These are phyloP conservation scores for Paulownia fortunei DNA, from an alignment of 257 asterid genomes.

Conservation along the genomic window DNA sequence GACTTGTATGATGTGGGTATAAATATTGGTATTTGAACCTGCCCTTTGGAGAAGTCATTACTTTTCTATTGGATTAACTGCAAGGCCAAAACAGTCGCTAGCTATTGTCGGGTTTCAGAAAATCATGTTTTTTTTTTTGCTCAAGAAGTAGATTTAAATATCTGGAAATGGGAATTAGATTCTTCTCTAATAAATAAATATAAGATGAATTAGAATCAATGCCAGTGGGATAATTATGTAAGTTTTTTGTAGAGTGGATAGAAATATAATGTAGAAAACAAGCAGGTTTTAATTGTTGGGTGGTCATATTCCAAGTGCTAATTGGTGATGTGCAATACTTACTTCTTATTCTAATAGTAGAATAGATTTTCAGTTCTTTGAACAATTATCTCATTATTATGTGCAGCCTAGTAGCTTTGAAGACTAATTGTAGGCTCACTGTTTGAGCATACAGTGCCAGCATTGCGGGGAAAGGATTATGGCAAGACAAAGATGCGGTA, in stretches of 20 bases:
- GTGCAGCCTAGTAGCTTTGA: conserved; percentile 67
- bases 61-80: neutral
- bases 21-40: neutral
- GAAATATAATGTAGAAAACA: no score
- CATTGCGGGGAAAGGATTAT: conserved; percentile 95
- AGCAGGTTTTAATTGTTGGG: neutral
- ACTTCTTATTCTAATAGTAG: conserved; percentile 16
- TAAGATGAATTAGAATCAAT: conserved; percentile 6
- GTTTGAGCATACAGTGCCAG: conserved; percentile 92
- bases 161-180: neutral
- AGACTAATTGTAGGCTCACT: conserved; percentile 74
- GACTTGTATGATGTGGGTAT: neutral
- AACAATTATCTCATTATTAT: conserved; percentile 44
- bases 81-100: neutral
- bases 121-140: neutral
- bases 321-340: neutral
- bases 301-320: conserved; percentile 13
- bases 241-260: no score
- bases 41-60: neutral
- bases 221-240: neutral
- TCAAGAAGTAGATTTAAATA: conserved; percentile 3
- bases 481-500: conserved; percentile 93
- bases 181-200: neutral
- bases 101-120: neutral
- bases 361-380: conserved; percentile 35